These are phyloP conservation scores for Isoetes engelmannii DNA, from an alignment of 83 land plant species.

Conservation along the genomic window DNA sequence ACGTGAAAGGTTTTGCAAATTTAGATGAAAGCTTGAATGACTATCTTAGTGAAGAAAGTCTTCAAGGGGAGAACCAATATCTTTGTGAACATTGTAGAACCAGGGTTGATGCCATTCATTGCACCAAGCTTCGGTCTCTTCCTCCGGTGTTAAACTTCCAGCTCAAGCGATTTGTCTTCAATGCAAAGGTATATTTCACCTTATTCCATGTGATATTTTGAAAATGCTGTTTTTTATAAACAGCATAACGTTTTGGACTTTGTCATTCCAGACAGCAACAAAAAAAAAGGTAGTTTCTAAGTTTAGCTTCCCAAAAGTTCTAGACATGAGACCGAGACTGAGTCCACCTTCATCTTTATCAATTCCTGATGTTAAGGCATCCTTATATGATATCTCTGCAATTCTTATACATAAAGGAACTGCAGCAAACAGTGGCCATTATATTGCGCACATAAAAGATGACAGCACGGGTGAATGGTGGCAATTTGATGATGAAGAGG, in stretches of 20 bases:
- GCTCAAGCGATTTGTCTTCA: constrained; percentile 87
- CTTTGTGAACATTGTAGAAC: constrained; percentile 71
- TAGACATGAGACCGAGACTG: constrained; percentile 68
- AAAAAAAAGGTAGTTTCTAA: constrained; percentile 86
- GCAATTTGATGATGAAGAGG: constrained; percentile 98
- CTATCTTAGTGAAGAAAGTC: constrained; percentile 70
- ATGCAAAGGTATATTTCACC: constrained; percentile 57
- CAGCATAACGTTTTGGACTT: background rate
- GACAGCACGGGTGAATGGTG: constrained; percentile 80
- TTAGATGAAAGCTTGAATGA: constrained; percentile 83
- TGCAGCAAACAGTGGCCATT: constrained; percentile 93
- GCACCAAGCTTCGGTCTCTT: constrained; percentile 73
- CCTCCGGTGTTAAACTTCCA: constrained; percentile 90
- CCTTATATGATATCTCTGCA: constrained; percentile 74
- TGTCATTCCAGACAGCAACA: constrained; percentile 56
- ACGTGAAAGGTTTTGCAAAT: constrained; percentile 71
- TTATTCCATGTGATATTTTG: background rate
- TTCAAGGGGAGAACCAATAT: constrained; percentile 88
- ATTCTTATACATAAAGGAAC: constrained; percentile 88
- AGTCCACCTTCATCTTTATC: constrained; percentile 12
- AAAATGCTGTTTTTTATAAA: background rate
- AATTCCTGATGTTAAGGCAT: constrained; percentile 14
- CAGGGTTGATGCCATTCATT: constrained; percentile 83
- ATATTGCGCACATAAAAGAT: constrained; percentile 89
- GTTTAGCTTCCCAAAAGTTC: constrained; percentile 65